phyloP scores from a whole-genome alignment of 345 rosid species.

The Heritiera fomes region DNA sequence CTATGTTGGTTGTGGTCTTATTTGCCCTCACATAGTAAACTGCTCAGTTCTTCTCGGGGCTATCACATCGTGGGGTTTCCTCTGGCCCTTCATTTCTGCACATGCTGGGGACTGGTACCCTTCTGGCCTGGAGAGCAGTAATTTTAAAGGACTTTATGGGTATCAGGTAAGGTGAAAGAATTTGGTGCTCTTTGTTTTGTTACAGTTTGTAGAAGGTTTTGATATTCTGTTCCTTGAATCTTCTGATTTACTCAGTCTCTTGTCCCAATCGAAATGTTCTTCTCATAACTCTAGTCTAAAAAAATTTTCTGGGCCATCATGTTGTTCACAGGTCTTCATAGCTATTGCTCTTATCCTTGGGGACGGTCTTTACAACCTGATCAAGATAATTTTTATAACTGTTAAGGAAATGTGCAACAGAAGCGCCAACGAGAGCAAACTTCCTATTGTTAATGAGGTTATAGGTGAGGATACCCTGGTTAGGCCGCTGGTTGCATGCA shows the following conservation, averaged over 20 bases:
- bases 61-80: conserved; percentile 85
- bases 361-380: conserved; percentile 85
- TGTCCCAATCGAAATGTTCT: background rate
- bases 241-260: background rate
- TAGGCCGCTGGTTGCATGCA: background rate
- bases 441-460: conserved; percentile 55
- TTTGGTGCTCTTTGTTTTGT: background rate
- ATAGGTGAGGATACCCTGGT: conserved; percentile 47
- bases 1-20: conserved; percentile 95
- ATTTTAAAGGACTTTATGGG: conserved; percentile 92
- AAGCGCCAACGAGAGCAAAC: conserved; percentile 47
- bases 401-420: conserved; percentile 56
- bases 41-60: conserved; percentile 91
- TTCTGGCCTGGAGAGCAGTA: conserved; percentile 72
- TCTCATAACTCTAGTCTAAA: conserved; percentile 18
- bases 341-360: conserved; percentile 89
- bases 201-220: conserved; percentile 12
- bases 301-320: background rate
- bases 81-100: conserved; percentile 78
- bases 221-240: background rate
- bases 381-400: conserved; percentile 71
- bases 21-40: conserved; percentile 93
- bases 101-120: conserved; percentile 92
- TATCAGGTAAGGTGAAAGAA: conserved; percentile 56
- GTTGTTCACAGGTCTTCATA: conserved; percentile 70